Base-by-base conservation (phyloP, 23 red algal species). In the Gracilariopsis chorda region DNA sequence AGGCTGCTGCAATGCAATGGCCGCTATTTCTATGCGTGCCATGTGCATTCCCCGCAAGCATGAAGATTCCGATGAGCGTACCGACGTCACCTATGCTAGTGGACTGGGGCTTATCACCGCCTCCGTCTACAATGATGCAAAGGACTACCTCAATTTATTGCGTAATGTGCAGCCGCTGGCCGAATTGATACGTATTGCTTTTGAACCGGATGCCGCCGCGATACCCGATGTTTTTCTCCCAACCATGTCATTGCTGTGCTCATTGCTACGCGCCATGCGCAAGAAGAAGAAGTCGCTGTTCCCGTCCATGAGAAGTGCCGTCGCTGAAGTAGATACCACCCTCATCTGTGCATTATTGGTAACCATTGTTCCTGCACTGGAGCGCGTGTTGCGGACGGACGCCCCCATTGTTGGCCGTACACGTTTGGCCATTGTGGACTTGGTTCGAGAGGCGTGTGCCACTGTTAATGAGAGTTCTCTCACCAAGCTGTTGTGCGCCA, bases 11-110 rank as follows among this genome's bases (percentile, higher is more conserved):
- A 56, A 33, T 21, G 57, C 57, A n/a, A 86, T 86, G 81, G 81
- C 81, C 16, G 81, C 51, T 32, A 68, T 86, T 51, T 86, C 57
- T 12, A 60, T 71, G 59, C 55, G 81, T 21, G 81, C 81, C 6
- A 33, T 71, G 59, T 71, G 81, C 43, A 42, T 86, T 16, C 81
- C 51, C 46, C 47, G 59, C n/a, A 86, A 86, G 28, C 81, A 24
- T 20, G 81, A 86, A 39, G 81, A 86, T 48, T 53, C 58, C 40
- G 81, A 86, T 86, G 81, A 86, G 28, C 81, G 81, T 1, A 12
- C 29, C 25, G 81, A 86, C 39, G 44, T 48, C 10, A 21, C 28
- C 8, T 86, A 68, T 45, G 29, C 35, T 32, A n/a, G 30, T 0
- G 58, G 47, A 19, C 46, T 86, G 4, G 81, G 81, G 3, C 57